phyloP scores from a whole-genome alignment of 345 rosid genomes.

The Eucalyptus regnans region DNA sequence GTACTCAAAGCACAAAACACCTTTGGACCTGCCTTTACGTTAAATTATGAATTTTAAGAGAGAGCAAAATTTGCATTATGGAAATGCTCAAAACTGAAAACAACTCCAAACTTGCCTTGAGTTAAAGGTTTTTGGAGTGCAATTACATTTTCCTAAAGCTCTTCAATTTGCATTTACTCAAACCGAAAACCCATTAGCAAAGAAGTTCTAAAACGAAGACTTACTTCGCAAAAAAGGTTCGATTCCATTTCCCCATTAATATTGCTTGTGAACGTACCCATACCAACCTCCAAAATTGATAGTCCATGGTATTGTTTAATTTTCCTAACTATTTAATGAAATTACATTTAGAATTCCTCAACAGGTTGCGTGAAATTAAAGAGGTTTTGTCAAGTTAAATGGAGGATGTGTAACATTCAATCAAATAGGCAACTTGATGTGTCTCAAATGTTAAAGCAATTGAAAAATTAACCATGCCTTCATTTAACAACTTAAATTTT shows the following conservation, averaged over 20 bases:
- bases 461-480: too few relatives aligned
- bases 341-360: not conserved
- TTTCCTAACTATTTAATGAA: not conserved
- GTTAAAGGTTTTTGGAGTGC: too few relatives aligned
- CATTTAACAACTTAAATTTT: too few relatives aligned
- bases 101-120: too few relatives aligned
- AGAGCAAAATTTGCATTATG: too few relatives aligned
- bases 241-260: not conserved
- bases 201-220: too few relatives aligned
- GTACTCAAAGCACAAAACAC: too few relatives aligned
- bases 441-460: not conserved
- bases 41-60: too few relatives aligned
- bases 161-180: too few relatives aligned
- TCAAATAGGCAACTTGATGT: not conserved
- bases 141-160: too few relatives aligned
- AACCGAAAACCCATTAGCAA: too few relatives aligned
- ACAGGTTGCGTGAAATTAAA: not conserved
- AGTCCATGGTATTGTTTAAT: not conserved
- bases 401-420: not conserved
- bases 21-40: rapidly evolving
- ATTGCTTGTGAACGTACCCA: not conserved
- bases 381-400: not conserved
- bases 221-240: not conserved
- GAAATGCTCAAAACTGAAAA: too few relatives aligned
- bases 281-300: not conserved